Base-by-base conservation (phyloP, 208 protist species). In the Leptomonas seymouri region DNA sequence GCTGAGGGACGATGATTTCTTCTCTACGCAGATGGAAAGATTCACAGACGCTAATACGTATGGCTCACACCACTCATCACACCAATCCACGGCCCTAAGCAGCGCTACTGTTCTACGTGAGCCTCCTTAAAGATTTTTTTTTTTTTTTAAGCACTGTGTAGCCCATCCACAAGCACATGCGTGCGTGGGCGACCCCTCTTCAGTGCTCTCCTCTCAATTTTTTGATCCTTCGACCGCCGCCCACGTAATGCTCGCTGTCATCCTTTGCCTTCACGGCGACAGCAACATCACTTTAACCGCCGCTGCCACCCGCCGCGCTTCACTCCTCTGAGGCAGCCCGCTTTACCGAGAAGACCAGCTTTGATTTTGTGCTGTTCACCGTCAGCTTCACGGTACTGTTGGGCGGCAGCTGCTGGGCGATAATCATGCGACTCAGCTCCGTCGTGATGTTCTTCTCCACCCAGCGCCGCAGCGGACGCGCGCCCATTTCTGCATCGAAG, bases 391-490 rank as follows among this genome's bases (percentile, higher is more conserved):
- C 86, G 14, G 66, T 86, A 69, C 84, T 91, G 79, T 88, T 82
- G 14, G 93, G 84, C 27, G 69, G 67, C 44, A 98, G 60, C 74
- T 95, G 78, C 54, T 92, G 74, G 28, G 78, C 31, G 39, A 98
- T 81, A 48, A 97, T 89, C 84, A 96, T 90, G 42, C 87, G 85
- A 54, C 87, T 89, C 20, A 98, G 57, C 71, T 94, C 85, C 7
- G 95, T 97, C 14, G 90, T 89, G 50, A 98, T 81, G 75, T 95
- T 69, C 63, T 93, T 89, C 71, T 98, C 88, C 25, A 98, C 67
- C 83, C 90, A 97, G 14, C 93, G 84, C 12, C 88, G 86, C 28
- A 98, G 71, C 25, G 93, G 95, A 4, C 95, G 85, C 8, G 95
- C 95, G 28, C 95, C 95, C 88, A 97, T 97, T 48, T 93, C 91